These are phyloP conservation scores for Spathaspora arborariae DNA, from an alignment of 805 yeast species.

Conservation along the genomic window DNA sequence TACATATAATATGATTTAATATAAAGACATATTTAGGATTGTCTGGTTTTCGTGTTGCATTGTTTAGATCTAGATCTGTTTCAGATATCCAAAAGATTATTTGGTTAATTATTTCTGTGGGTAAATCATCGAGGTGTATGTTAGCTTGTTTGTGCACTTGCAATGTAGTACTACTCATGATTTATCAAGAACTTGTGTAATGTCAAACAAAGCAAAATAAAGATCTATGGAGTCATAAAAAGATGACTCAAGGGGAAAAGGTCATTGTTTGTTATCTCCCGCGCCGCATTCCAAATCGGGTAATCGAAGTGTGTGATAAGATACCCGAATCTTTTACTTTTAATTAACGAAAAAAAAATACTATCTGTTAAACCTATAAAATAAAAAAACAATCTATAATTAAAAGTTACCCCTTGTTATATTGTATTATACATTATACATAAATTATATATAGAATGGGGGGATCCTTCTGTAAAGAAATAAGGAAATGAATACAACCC, in stretches of 20 bases:
- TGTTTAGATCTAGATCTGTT: conserved; percentile 6
- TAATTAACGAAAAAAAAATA: not conserved
- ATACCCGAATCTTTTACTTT: not conserved
- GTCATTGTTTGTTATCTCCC: not conserved
- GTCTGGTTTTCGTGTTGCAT: not conserved
- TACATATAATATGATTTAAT: conserved; percentile 8
- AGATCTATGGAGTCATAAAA: not conserved
- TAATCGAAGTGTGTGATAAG: not conserved
- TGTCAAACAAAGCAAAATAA: not conserved
- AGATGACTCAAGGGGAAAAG: not conserved
- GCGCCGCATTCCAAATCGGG: not conserved
- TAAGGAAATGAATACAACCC: conserved; percentile 8
- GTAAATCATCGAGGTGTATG: conserved; percentile 12
- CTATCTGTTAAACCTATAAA: not conserved
- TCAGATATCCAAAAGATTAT: conserved; percentile 13
- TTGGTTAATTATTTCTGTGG: conserved; percentile 16
- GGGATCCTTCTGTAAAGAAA: not conserved
- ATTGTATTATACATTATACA: not conserved
- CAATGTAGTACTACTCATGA: not conserved
- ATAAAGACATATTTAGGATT: conserved; percentile 8
- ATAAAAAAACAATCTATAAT: not conserved
- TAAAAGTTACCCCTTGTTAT: not conserved
- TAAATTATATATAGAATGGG: not conserved
- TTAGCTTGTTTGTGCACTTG: not conserved
- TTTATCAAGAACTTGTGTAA: not conserved